Evolutionary conservation across 2,329 filamentous ascomycete species (phyloP).

Genomic region (Fonsecaea pedrosoi): DNA sequence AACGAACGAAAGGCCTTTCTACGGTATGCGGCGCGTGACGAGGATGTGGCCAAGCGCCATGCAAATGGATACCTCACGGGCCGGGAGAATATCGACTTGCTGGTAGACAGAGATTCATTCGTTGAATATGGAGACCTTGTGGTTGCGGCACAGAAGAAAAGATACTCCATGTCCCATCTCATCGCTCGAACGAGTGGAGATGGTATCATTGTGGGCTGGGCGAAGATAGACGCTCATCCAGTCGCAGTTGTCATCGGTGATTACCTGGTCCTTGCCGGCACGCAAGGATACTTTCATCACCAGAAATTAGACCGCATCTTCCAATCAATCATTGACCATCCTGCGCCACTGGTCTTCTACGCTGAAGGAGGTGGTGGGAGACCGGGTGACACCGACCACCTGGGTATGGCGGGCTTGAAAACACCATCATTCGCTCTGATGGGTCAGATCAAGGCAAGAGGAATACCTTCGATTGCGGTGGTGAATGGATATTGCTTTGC

Average conservation of each 20-base stretch:
- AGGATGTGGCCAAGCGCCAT: slow-evolving; percentile 34
- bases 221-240: slow-evolving; percentile 33
- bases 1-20: slow-evolving; percentile 34
- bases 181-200: slow-evolving; percentile 35
- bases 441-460: slow-evolving; percentile 35
- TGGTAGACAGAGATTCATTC: slow-evolving; percentile 34
- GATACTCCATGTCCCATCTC: slow-evolving; percentile 33
- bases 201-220: slow-evolving; percentile 36
- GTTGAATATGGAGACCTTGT: slow-evolving; percentile 33
- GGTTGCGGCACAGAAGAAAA: slow-evolving; percentile 35
- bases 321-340: slow-evolving; percentile 36
- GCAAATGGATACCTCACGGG: slow-evolving; percentile 35
- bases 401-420: slow-evolving; percentile 33
- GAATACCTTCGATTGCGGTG: slow-evolving; percentile 34
- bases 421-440: slow-evolving; percentile 34
- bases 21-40: slow-evolving; percentile 31
- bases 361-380: slow-evolving; percentile 35
- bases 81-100: slow-evolving; percentile 34
- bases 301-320: slow-evolving; percentile 36
- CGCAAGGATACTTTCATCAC: slow-evolving; percentile 36
- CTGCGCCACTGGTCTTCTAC: slow-evolving; percentile 34
- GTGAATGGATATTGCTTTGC: slow-evolving; percentile 37
- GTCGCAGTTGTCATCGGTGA: slow-evolving; percentile 35
- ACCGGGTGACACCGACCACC: slow-evolving; percentile 33
- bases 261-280: slow-evolving; percentile 35